Evolutionary conservation across 345 rosid genomes (phyloP).

Genomic region (Crucihimalaya himalaica): DNA sequence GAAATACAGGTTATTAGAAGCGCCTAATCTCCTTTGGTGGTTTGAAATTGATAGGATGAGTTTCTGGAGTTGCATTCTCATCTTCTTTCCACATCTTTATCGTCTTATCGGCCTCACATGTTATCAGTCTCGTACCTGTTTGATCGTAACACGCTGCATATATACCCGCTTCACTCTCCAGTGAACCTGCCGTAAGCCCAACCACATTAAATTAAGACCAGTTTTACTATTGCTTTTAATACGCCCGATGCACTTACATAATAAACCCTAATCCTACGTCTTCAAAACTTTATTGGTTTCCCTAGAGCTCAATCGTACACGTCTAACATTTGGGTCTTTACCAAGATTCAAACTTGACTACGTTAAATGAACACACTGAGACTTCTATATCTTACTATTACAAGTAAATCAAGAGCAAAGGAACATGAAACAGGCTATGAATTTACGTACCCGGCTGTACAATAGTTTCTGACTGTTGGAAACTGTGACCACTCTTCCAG

Average conservation of each 20-base stretch:
- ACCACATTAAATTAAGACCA: neutral
- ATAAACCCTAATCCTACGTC: neutral
- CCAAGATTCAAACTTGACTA: neutral
- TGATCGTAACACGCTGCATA: constrained; percentile 76
- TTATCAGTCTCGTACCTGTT: constrained; percentile 82
- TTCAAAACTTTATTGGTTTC: neutral
- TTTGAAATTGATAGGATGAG: constrained; percentile 91
- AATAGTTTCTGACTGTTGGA: constrained; percentile 93
- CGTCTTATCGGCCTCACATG: constrained; percentile 96
- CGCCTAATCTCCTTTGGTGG: constrained; percentile 98
- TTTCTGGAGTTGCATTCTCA: constrained; percentile 85
- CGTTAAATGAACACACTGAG: neutral
- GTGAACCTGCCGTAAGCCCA: constrained; percentile 60
- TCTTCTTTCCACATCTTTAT: constrained; percentile 99
- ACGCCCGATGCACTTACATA: neutral
- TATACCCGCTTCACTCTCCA: constrained; percentile 99
- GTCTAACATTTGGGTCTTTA: neutral
- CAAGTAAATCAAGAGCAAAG: neutral
- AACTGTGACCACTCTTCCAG: constrained; percentile 98
- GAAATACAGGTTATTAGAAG: constrained; percentile 45
- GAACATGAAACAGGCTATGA: constrained; percentile 7
- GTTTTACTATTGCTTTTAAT: neutral
- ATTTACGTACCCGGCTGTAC: constrained; percentile 71
- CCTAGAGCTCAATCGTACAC: constrained; percentile 9
- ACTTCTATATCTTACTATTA: constrained; percentile 2